Evolutionary conservation across 805 yeast genomes (phyloP).

Genomic region (Jamesozyma gamospora): DNA sequence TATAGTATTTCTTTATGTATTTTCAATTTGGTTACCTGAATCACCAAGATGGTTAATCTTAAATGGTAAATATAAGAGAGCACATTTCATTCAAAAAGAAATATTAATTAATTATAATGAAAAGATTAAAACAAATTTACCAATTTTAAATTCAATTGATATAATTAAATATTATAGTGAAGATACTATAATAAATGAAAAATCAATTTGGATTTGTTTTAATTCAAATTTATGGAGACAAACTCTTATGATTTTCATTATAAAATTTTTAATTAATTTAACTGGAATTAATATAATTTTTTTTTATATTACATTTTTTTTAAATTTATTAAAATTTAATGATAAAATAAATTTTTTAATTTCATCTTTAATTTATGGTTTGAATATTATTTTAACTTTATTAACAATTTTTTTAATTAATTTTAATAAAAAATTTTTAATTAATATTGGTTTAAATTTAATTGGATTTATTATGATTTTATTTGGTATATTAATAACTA

Average conservation of each 20-base stretch:
- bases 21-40: conserved; percentile 31
- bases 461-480: conserved; percentile 30
- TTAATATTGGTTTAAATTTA: conserved; percentile 35
- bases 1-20: conserved; percentile 17
- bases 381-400: conserved; percentile 31
- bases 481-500: conserved; percentile 31
- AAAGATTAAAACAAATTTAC: conserved; percentile 2
- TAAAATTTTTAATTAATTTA: conserved; percentile 37
- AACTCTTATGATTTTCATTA: conserved; percentile 30
- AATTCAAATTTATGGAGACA: conserved; percentile 28
- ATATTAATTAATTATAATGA: conserved; percentile 18
- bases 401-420: conserved; percentile 38
- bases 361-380: conserved; percentile 35
- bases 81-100: conserved; percentile 29
- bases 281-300: conserved; percentile 36
- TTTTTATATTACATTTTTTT: conserved; percentile 37
- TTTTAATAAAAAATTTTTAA: conserved; percentile 37
- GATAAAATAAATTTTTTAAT: conserved; percentile 28
- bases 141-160: conserved; percentile 11
- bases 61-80: conserved; percentile 30
- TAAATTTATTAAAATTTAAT: conserved; percentile 38
- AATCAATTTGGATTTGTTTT: conserved; percentile 19
- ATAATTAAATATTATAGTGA: conserved; percentile 10
- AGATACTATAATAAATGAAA: no score
- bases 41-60: conserved; percentile 14